Conservation (phyloP, 805 yeast genomes). For the Candida patagonica region DNA sequence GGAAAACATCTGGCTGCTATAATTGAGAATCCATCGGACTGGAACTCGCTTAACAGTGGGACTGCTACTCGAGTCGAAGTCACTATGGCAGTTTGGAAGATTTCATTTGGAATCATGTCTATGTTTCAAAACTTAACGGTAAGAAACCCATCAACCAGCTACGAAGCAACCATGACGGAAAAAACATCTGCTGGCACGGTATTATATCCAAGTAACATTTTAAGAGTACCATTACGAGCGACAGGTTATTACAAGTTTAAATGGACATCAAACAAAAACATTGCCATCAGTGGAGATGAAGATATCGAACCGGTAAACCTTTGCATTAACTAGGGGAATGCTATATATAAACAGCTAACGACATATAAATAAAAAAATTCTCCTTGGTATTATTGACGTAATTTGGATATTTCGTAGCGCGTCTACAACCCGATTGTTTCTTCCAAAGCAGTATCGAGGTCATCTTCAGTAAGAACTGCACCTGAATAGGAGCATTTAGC, state of each 20-base stretch:
- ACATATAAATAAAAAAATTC: not conserved
- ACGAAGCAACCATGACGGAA: not conserved
- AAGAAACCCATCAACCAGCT: not conserved
- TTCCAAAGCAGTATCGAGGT: slow-evolving; percentile 50
- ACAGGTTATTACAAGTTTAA: not conserved
- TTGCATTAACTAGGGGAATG: slow-evolving; percentile 1
- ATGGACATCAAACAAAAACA: slow-evolving; percentile 3
- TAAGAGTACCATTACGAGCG: not conserved
- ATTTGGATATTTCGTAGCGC: too few relatives aligned
- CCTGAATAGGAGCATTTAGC: slow-evolving; percentile 94
- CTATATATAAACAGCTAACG: not conserved
- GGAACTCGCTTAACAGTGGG: too few relatives aligned
- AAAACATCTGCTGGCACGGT: not conserved
- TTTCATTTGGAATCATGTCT: slow-evolving; percentile 13
- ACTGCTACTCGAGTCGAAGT: not conserved
- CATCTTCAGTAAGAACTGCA: slow-evolving; percentile 73
- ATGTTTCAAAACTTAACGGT: slow-evolving; percentile 6
- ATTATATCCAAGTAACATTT: not conserved
- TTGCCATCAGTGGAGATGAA: slow-evolving; percentile 2
- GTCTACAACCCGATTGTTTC: too few relatives aligned
- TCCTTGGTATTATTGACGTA: not conserved
- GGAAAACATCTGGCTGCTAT: slow-evolving; percentile 14
- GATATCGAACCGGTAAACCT: not conserved
- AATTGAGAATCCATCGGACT: slow-evolving; percentile 2
- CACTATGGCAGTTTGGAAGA: slow-evolving; percentile 9